Base-by-base conservation (phyloP, 306 rosid species). In the Quercus rubra region DNA sequence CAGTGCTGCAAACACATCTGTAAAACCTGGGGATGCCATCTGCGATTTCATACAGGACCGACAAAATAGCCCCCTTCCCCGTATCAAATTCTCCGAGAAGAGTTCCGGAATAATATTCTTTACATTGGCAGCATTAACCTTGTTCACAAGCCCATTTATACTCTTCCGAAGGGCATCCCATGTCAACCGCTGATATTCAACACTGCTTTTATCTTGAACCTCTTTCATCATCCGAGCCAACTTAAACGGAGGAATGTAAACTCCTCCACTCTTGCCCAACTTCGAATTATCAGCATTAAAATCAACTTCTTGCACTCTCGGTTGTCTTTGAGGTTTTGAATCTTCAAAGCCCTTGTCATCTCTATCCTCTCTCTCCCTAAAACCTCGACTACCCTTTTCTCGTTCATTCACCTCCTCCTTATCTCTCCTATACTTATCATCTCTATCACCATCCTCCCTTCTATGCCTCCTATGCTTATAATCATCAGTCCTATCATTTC, bases 151-250 rank as follows among this genome's bases (percentile, higher is more conserved):
- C 21, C 97, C 97, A 73, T 95, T 95, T 56, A 95, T 95, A 64
- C 98, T 95, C 93, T 95, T 92, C 46, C 99, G 87, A 21, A 95
- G 87, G 55, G 98, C 97, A 84, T 95, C 99, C 98, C 98, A 95
- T n/a, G 98, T 95, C 79, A 95, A 76, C 6, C 98, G 80, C 72
- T 95, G 99, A 81, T 95, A 95, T 70, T 95, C 94, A 12, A 83
- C 67, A 54, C 99, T 92, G 74, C 95, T 90, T 81, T 95, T 95
- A 57, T 95, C 99, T 27, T 95, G 74, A 17, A 92, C 98, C 78
- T 95, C 94, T 72, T 90, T 89, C 95, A 95, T 90, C 98, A 95
- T 95, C 70, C 93, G 81, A 43, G 99, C 99, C 89, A 95, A 74
- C 92, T 91, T 95, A 85, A 92, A 95, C 0, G 98, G 96, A 0